Base-by-base conservation (phyloP, 495 filamentous ascomycete genomes). In the Neurospora sp. region DNA sequence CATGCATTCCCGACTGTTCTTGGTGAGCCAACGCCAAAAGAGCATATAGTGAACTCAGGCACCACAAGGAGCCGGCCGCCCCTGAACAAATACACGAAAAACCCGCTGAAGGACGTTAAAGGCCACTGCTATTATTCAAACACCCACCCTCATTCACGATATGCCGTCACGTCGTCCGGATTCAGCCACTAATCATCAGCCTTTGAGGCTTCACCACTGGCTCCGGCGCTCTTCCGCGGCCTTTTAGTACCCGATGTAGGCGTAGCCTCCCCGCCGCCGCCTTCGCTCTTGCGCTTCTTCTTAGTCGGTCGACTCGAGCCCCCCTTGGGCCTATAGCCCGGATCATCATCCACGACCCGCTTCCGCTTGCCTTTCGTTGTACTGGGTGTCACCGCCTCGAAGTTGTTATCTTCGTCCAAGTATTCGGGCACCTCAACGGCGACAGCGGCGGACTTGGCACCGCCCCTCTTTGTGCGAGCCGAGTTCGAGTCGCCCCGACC, bases 241-340 rank as follows among this genome's bases (percentile, higher is more conserved):
- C 73, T 76, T 71, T 78, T 79, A 18, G 74, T n/a, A 18, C 31
- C 70, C 1, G 69, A 42, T 12, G 77, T 73, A 4, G 78, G 74
- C 46, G 80, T 77, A 14, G 66, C 76, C 71, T 76, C 79, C 46
- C 22, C 73, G 68, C 68, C 80, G 72, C 81, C 82, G 35, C 80
- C 79, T 74, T 85, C 83, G 48, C 82, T 82, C 81, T 83, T 84
- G 37, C 83, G 78, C 85, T 92, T 93, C 84, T 91, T 90, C 79
- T 89, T 89, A 31, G 83, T 84, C 0, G 88, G 83, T 69, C 91
- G 85, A 71, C 85, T 90, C 1, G 81, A 81, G 2, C 84, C 84
- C 0, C 90, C 89, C 79, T 93, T 93, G 3, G 91, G 89, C 75
- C 90, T 82, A 76, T 93, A 93, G 11, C 88, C 89, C 14, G 84